phyloP scores from a whole-genome alignment of 2,329 filamentous ascomycete genomes.

The Xylariomycetidae sp. region DNA sequence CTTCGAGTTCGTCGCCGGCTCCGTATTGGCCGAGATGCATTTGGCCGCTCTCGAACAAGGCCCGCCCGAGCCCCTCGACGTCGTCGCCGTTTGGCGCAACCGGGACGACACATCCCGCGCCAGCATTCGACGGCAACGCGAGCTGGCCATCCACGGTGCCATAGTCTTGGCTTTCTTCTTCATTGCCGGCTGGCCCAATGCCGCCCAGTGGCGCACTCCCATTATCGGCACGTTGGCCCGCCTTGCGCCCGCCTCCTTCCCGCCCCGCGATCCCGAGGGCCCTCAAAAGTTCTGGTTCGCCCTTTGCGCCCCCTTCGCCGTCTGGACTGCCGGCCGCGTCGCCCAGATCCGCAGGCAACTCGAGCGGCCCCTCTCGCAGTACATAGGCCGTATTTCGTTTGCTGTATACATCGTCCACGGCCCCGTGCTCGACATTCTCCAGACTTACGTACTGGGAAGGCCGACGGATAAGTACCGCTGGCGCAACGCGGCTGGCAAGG shows the following conservation, averaged over 20 bases:
- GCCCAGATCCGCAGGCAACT: conserved; percentile 32
- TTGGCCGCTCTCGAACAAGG: conserved; percentile 26
- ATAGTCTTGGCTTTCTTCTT: conserved; percentile 27
- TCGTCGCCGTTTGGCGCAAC: too few relatives aligned
- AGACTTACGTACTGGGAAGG: neutral
- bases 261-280: conserved; percentile 21
- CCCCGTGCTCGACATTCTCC: conserved; percentile 1
- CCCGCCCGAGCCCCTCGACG: neutral
- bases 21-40: conserved; percentile 38
- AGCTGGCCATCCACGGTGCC: conserved; percentile 14
- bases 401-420: conserved; percentile 53
- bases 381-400: conserved; percentile 48
- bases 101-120: too few relatives aligned
- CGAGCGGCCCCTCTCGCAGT: conserved; percentile 43
- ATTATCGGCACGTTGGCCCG: conserved; percentile 6
- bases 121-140: too few relatives aligned
- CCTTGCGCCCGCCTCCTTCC: conserved; percentile 27
- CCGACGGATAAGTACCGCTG: neutral
- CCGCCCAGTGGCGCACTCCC: conserved; percentile 26
- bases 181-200: conserved; percentile 36
- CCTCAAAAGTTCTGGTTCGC: conserved; percentile 34
- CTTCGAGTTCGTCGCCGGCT: conserved; percentile 37
- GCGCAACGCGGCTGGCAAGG: neutral
- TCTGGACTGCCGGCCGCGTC: conserved; percentile 34
- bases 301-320: conserved; percentile 26